Evolutionary conservation across 805 yeast species (phyloP), one percentile per base, ranked within the genome.

Genomic region (Vanderwaltozyma yarrowii): DNA sequence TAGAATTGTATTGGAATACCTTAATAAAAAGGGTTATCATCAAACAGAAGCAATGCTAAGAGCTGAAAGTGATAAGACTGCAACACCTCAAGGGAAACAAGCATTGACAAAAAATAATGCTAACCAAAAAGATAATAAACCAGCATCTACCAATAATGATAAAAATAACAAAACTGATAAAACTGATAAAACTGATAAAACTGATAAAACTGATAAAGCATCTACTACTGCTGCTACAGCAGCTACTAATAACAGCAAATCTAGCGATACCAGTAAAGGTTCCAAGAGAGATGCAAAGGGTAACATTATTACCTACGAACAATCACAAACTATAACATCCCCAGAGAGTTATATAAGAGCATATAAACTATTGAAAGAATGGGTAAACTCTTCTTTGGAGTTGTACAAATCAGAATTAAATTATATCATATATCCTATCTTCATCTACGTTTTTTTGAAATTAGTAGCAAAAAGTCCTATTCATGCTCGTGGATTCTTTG

Each of bases 21-120:
- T 92, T 47, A 82, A 79, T 58, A 89, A 92, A 53, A 87, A 88
- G 58, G 99, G 99, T 2, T 92, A 86, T 54, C 88, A 83, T 49
- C 77, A 80, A 48, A 89, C 98, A 0, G 99, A 92, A 58, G 87
- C 95, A 2, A 84, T 88, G 80, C 70, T 92, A 35, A 74, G 98
- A 44, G 76, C 87, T 44, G 99, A 92, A 58, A 74, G 80, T 45
- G 71, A 86, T 1, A 76, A 80, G 41, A 70, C 78, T 0, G 65
- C 66, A 3, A 70, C 79, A 0, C 64, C 74, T 13, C 69, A 67
- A 29, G 16, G 24, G 5, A 30, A 30, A 25, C 25, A 19, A 16
- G 13, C 23, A 19, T 13, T 20, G 18, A 12, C 25, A 14, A 12
- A 19, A 10, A 32, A 30, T 4, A 35, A 35, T 11, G 21, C 20